Base-by-base conservation (phyloP, 1,284 basidiomycete genomes). In the Pholiota adiposa region DNA sequence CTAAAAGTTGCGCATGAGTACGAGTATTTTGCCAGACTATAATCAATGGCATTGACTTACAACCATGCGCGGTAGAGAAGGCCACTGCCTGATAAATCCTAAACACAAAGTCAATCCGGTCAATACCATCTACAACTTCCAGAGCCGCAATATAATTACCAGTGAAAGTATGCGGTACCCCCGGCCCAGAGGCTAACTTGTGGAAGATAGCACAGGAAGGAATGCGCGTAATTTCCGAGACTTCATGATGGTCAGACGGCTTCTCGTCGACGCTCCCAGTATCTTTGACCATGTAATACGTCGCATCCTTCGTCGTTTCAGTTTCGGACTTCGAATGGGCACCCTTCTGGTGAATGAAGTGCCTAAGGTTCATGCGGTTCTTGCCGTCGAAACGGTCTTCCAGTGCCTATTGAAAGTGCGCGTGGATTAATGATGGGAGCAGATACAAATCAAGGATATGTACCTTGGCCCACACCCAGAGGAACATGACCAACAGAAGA, bases 401-500 rank as follows among this genome's bases (percentile, higher is more conserved):
- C n/a, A 87, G 75, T 5, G 76, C 72, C 80, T 84, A n/a, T n/a
- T n/a, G n/a, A n/a, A n/a, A n/a, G 56, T 9, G 29, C 6, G 4
- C 12, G n/a, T 11, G 19, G 4, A 31, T 56, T 8, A 29, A 16
- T 14, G 31, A n/a, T 51, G 11, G 29, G 18, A n/a, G 12, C 67
- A 51, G 61, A 77, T 18, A 11, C 6, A 12, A 18, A 23, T 7
- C 70, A 51, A 27, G 12, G 27, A 46, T 12, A 4, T n/a, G 9
- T 64, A 79, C 83, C 73, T 81, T 86, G 33, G 77, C 84, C 85
- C 85, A 88, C 1, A 84, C 83, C 85, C 86, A 88, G 59, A 88
- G 81, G 4, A 77, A 67, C 82, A 88, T 87, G 54, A 83, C 65
- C 1, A 70, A 33, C 50, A 78, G 83, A 80, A 87, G 66, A 14